A percentile compares a stretch with the other conserved stretches of the same genome.
These are phyloP conservation scores for Oidiodendron maius DNA, from an alignment of 495 filamentous ascomycete genomes.

Conservation along the genomic window DNA sequence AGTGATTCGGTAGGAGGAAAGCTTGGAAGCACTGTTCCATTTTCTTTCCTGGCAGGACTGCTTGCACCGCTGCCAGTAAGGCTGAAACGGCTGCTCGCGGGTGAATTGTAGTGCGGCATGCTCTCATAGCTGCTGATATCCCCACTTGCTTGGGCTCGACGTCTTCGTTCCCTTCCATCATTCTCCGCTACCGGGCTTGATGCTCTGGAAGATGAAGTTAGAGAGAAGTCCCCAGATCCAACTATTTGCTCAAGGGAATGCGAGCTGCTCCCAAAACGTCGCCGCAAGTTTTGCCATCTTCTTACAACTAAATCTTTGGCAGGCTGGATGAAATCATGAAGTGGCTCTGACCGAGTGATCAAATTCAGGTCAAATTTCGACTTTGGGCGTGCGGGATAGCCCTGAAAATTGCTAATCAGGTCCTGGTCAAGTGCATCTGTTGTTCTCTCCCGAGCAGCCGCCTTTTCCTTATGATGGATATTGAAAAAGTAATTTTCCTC, in stretches of 20 bases:
- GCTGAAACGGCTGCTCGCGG: conserved; percentile 5
- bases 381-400: too few species aligned
- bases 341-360: conserved; percentile 18
- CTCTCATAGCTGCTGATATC: conserved; percentile 18
- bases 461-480: too few species aligned
- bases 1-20: conserved; percentile 2
- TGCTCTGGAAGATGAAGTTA: conserved; percentile 4
- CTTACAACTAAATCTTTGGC: conserved; percentile 21
- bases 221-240: not conserved
- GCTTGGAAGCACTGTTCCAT: not conserved
- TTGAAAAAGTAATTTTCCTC: too few species aligned
- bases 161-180: conserved; percentile 14
- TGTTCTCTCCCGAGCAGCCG: too few species aligned
- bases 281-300: conserved; percentile 17
- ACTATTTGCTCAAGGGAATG: conserved; percentile 5
- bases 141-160: conserved; percentile 14
- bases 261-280: conserved; percentile 12
- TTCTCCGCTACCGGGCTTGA: conserved; percentile 5
- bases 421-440: too few species aligned
- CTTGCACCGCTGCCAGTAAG: not conserved
- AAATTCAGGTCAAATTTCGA: conserved; percentile 11
- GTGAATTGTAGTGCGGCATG: conserved; percentile 11
- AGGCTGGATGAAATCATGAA: conserved; percentile 22
- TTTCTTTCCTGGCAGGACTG: not conserved
- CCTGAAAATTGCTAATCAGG: too few species aligned